Percentiles rank a stretch among this genome's conserved stretches.
These are phyloP conservation scores for Phycomyces nitens DNA, from an alignment of 192 early-diverging fungal genomes.

Conservation along the genomic window DNA sequence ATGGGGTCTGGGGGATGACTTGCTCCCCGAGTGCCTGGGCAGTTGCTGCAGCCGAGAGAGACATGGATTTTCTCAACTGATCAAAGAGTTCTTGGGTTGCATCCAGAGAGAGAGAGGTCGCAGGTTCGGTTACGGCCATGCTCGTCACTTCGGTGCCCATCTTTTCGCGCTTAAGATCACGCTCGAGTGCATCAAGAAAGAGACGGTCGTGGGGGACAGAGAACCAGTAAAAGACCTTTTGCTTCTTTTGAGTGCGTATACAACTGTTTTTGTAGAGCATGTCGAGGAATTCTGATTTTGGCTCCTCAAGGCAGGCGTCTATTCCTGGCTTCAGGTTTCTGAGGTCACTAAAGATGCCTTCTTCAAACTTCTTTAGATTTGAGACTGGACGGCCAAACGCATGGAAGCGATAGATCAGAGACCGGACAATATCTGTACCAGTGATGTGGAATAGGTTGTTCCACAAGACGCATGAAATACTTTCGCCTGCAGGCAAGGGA, in stretches of 20 bases:
- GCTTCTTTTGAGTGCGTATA: constrained; percentile 97
- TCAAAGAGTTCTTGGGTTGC: constrained; percentile 30
- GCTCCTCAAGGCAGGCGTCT: constrained; percentile 89
- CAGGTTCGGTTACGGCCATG: constrained; percentile 58
- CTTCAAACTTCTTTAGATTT: constrained; percentile 96
- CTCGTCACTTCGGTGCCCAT: constrained; percentile 82
- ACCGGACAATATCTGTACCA: constrained; percentile 94
- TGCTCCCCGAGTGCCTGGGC: constrained; percentile 10
- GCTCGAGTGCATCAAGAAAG: constrained; percentile 93
- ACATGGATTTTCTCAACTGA: constrained; percentile 24
- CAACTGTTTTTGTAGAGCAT: constrained; percentile 94
- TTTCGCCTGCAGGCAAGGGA: constrained; percentile 78
- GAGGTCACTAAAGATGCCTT: constrained; percentile 95
- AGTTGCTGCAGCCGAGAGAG: constrained; percentile 16
- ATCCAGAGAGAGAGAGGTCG: constrained; percentile 47
- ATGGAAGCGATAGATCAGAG: constrained; percentile 87
- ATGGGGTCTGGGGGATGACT: background rate
- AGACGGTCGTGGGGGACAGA: constrained; percentile 92
- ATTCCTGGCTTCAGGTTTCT: constrained; percentile 91
- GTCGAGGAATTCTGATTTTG: constrained; percentile 90
- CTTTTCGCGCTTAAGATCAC: constrained; percentile 92
- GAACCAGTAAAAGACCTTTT: constrained; percentile 98
- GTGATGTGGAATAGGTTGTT: constrained; percentile 92
- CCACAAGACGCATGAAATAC: constrained; percentile 90
- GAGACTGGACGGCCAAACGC: constrained; percentile 81